Base-by-base conservation (phyloP, 1,284 basidiomycete species). In the Psilocybe mexicana region DNA sequence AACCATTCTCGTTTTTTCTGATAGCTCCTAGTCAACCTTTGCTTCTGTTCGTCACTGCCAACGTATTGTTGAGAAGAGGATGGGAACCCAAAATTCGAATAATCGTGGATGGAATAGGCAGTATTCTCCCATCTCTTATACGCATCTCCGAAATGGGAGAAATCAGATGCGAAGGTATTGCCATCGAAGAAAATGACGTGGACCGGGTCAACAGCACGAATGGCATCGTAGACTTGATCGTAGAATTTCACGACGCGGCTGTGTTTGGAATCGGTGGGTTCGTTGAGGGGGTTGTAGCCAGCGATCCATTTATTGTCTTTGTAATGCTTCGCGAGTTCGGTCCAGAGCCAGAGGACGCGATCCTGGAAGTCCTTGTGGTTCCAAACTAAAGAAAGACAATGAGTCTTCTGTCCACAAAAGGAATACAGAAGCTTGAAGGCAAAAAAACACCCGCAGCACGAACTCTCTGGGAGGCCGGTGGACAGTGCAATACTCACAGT, bases 101-200 rank as follows among this genome's bases (percentile, higher is more conserved):
- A 90, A 72, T 92, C 91, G 68, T 93, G 90, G 63, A 92, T 89
- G 25, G 88, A 80, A 68, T 89, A 92, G 4, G 85, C 87, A 12
- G 82, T 82, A 64, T 92, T 92, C 12, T 68, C 73, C 82, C 87
- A 88, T 50, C 76, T 75, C 63, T 75, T 73, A 62, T 77, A 74
- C 0, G 77, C 76, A 60, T 87, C 81, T 14, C 79, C 82, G 69
- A 92, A 93, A 63, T 79, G 77, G 25, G 82, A 83, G 67, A 92
- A 90, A 69, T 92, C 90, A 2, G 86, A 84, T 1, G 88, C 87
- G 67, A 86, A 92, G 26, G 88, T 92, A 74, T 90, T 91, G n/a
- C 86, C 85, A 64, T 87, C 87, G 61, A 85, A 77, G 74, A 84
- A 88, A 58, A 88, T 74, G 60, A 81, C 80, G 69, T 92, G 90